A percentile compares a stretch with the other conserved stretches of the same genome.
These are phyloP conservation scores for Botrytis deweyae DNA, from an alignment of 2,329 filamentous ascomycete species.

Conservation along the genomic window DNA sequence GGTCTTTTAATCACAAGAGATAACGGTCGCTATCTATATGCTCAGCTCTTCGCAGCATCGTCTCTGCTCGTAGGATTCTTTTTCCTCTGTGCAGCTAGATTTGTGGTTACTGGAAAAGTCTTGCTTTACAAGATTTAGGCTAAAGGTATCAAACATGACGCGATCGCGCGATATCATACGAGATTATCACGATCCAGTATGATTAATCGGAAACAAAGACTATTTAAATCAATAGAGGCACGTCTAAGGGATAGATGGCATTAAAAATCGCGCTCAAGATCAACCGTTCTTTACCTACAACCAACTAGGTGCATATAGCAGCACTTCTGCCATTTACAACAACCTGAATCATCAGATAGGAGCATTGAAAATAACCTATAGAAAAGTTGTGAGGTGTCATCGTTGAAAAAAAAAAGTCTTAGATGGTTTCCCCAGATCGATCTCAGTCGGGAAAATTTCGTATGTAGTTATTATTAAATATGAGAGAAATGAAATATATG, in stretches of 20 bases:
- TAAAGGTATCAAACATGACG: neutral
- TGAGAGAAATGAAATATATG: neutral
- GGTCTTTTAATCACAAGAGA: neutral
- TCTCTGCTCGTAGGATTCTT: neutral
- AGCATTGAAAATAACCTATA: neutral
- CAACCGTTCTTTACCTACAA: neutral
- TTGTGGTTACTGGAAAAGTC: neutral
- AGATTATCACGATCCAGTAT: neutral
- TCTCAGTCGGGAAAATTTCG: neutral
- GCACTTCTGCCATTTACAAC: neutral
- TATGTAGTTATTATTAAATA: neutral
- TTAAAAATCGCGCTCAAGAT: neutral
- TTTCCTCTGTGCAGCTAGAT: neutral
- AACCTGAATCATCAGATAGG: neutral
- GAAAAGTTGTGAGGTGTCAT: neutral
- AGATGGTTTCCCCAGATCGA: neutral
- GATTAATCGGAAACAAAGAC: neutral
- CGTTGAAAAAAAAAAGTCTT: neutral
- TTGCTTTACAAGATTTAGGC: neutral
- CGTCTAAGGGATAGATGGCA: neutral
- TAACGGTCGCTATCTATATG: neutral
- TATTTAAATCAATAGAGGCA: neutral
- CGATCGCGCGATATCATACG: neutral
- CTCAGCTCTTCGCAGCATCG: neutral
- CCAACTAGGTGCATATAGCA: neutral